Conservation (phyloP, 441 rosid genomes). For the Pelargonium myrrhifolium region DNA sequence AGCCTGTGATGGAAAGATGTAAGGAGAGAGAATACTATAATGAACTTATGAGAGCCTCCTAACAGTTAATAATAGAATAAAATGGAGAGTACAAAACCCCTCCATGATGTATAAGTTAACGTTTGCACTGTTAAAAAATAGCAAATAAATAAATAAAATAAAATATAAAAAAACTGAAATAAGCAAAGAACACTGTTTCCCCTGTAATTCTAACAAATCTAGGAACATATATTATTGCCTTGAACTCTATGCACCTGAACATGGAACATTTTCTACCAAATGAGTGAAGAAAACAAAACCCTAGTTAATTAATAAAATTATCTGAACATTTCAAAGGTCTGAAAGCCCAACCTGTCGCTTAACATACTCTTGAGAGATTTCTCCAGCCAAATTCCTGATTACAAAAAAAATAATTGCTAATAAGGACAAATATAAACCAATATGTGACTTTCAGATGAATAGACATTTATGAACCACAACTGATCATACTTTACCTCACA, state of each 20-base stretch:
- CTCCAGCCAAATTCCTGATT: conserved; percentile 80
- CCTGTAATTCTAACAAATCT: background rate
- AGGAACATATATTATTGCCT: background rate
- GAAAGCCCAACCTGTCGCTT: conserved; percentile 52
- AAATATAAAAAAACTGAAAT: background rate
- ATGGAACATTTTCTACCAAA: background rate
- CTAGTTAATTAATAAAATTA: background rate
- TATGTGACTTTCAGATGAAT: background rate
- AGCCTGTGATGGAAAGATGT: conserved; percentile 32
- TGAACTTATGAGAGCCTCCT: background rate
- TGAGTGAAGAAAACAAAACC: background rate
- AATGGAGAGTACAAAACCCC: background rate
- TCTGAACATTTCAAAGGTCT: background rate
- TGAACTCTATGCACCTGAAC: background rate
- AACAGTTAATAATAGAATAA: background rate
- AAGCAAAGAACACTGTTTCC: background rate
- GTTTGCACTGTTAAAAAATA: background rate
- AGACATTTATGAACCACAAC: background rate
- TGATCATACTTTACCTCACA: conserved; percentile 53
- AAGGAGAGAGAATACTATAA: too few relatives aligned
- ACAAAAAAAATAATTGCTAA: conserved; percentile 11
- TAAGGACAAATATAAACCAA: background rate
- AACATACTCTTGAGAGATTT: conserved; percentile 68
- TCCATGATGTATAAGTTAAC: background rate
- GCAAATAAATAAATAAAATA: too few relatives aligned